phyloP scores from a whole-genome alignment of 495 filamentous ascomycete species.

The Haplographium delicatum region DNA sequence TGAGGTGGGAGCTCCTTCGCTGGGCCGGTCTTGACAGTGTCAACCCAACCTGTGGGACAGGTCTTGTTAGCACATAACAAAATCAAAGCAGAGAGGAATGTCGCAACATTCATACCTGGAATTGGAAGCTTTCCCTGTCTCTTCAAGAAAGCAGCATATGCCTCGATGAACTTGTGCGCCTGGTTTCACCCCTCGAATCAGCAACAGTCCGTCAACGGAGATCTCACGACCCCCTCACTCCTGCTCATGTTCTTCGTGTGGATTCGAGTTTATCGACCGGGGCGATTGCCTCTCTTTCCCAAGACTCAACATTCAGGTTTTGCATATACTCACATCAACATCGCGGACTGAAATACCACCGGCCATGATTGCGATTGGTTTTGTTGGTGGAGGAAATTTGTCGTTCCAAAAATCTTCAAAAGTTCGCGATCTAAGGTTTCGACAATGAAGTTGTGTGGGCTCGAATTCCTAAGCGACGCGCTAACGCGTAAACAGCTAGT shows the following conservation, averaged over 20 bases:
- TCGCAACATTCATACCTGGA: slow-evolving; percentile 67
- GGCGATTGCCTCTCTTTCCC: slow-evolving; percentile 27
- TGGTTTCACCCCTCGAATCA: slow-evolving; percentile 46
- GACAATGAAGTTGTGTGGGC: background rate
- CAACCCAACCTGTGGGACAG: slow-evolving; percentile 72
- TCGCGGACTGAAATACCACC: slow-evolving; percentile 79
- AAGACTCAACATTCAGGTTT: slow-evolving; percentile 24
- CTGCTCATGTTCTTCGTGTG: slow-evolving; percentile 40
- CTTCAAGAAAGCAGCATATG: slow-evolving; percentile 97
- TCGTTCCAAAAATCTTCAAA: background rate
- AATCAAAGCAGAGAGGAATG: too few relatives aligned
- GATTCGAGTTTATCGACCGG: slow-evolving; percentile 17
- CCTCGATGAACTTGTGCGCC: slow-evolving; percentile 92
- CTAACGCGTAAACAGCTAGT: too few relatives aligned
- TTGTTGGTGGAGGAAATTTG: slow-evolving; percentile 5
- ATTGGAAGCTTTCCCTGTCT: slow-evolving; percentile 97
- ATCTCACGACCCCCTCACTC: slow-evolving; percentile 53
- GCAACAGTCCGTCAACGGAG: slow-evolving; percentile 56
- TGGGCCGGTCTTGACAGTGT: slow-evolving; percentile 95
- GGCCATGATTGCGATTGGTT: slow-evolving; percentile 65
- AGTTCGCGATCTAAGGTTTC: slow-evolving; percentile 11
- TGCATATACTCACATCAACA: slow-evolving; percentile 70
- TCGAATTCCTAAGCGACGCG: too few relatives aligned
- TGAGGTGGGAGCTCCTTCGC: slow-evolving; percentile 96
- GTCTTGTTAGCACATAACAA: too few relatives aligned